Base-by-base conservation (phyloP, 2,329 filamentous ascomycete genomes). In the Pestalotiopsis sp. region DNA sequence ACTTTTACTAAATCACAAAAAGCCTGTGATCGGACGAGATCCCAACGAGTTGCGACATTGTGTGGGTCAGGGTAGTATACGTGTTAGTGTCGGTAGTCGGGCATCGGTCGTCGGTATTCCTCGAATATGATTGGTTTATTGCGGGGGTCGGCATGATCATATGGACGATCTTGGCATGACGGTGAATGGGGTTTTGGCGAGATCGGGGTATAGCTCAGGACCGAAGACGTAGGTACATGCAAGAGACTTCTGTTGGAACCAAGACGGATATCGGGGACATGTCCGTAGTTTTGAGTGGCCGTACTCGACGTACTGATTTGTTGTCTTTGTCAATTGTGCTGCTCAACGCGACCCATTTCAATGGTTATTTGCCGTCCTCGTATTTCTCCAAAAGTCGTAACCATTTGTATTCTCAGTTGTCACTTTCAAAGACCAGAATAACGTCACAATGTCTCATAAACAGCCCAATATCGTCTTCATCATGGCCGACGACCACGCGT, bases 401-500 rank as follows among this genome's bases (percentile, higher is more conserved):
- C 31, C 31, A 36, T 2, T 9, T 9, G 31, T 36, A 9, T 36
- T 2, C 7, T 36, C 6, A 36, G 31, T 36, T 9, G 31, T 36
- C 31, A 9, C 7, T 36, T 36, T 36, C 7, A 9, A 36, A 36
- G 7, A n/a, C 13, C 41, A n/a, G 2, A 2, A 49, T n/a, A 5
- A 52, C 20, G 6, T 1, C 45, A 52, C 3, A 52, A 52, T 52
- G 45, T 9, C 45, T 52, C n/a, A 6, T 23, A 52, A 52, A 52
- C 14, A n/a, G 14, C 75, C 77, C 55, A 83, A 83, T 68, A 82
- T 85, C 67, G 68, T 87, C 67, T 87, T 87, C 76, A 85, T 87
- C 74, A 85, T 87, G 83, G 85, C 84, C 0, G 85, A 87, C 75
- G 85, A 87, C 75, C 85, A 87, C 77, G 85, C 85, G 5, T 76